These are phyloP conservation scores for Monosiga brevicollis DNA, from an alignment of 78 protist genomes.

Conservation along the genomic window DNA sequence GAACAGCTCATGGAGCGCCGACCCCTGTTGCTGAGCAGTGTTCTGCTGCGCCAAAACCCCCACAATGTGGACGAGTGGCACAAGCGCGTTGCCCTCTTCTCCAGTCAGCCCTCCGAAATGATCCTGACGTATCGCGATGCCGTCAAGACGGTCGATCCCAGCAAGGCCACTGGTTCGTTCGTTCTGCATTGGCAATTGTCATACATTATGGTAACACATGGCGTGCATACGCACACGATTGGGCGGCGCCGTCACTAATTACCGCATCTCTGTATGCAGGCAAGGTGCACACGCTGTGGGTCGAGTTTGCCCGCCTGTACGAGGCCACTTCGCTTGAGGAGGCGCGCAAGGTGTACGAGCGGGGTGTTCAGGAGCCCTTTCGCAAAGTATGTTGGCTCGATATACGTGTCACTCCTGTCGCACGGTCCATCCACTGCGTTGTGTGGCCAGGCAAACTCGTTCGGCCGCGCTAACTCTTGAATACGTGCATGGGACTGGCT, in stretches of 20 bases:
- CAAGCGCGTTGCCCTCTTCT: conserved; percentile 63
- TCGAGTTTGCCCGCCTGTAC: conserved; percentile 23
- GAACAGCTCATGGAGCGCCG: conserved; percentile 69
- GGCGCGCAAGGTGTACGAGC: conserved; percentile 61
- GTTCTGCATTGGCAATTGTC: too few species aligned
- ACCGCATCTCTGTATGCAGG: conserved; percentile 10
- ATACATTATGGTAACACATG: too few species aligned
- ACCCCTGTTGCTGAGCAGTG: conserved; percentile 66
- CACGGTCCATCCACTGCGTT: too few species aligned
- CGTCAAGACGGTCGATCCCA: conserved; percentile 54
- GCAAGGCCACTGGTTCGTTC: neutral
- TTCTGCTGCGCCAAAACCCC: conserved; percentile 83
- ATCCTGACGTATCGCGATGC: conserved; percentile 60
- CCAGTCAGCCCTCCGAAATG: neutral
- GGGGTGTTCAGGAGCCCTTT: conserved; percentile 31
- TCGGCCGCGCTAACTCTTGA: too few species aligned
- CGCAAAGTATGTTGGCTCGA: too few species aligned
- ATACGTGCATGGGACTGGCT: too few species aligned
- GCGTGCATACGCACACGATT: too few species aligned
- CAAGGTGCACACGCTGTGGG: conserved; percentile 19
- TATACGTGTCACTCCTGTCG: too few species aligned
- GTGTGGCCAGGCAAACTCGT: too few species aligned
- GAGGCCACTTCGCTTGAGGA: conserved; percentile 34
- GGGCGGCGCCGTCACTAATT: neutral
- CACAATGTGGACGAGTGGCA: conserved; percentile 95